Percentiles rank a stretch among this genome's conserved stretches.
Conservation (phyloP, 2,329 filamentous ascomycete genomes). For the Fusarium odoratissimum region DNA sequence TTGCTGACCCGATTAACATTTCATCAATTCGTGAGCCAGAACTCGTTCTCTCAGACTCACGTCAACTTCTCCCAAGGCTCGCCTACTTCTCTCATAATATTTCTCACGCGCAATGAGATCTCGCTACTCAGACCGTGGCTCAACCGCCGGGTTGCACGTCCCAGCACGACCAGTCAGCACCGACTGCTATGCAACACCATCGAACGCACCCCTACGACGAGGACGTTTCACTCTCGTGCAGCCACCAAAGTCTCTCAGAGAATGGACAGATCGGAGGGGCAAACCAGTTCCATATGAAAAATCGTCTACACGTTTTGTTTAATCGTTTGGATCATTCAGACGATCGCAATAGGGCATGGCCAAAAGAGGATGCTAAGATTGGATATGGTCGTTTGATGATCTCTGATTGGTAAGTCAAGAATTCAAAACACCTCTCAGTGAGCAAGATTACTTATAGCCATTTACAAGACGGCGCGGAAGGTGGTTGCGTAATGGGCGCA, state of each 20-base stretch:
- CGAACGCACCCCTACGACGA: fast-evolving
- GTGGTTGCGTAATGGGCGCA: fast-evolving
- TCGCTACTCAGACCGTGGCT: fast-evolving
- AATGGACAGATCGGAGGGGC: not conserved
- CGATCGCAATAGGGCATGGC: fast-evolving
- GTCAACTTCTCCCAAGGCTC: fast-evolving
- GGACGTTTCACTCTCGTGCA: not conserved
- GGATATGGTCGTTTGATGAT: not conserved
- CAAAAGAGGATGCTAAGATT: fast-evolving
- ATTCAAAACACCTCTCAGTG: no score
- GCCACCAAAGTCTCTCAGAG: not conserved
- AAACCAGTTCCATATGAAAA: fast-evolving
- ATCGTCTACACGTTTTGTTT: fast-evolving
- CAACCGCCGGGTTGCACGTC: no score
- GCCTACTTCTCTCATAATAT: fast-evolving
- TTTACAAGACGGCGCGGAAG: no score
- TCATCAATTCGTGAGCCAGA: fast-evolving
- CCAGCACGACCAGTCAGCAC: not conserved
- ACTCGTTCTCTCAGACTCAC: fast-evolving
- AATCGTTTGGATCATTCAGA: fast-evolving
- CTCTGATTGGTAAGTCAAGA: not conserved
- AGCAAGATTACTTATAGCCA: fast-evolving
- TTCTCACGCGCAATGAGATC: fast-evolving
- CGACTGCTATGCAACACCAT: not conserved
- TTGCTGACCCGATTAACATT: not conserved